A percentile compares a stretch with the other conserved stretches of the same genome.
phyloP scores from a whole-genome alignment of 73 alveolate species.

The Symbiodinium natans region DNA sequence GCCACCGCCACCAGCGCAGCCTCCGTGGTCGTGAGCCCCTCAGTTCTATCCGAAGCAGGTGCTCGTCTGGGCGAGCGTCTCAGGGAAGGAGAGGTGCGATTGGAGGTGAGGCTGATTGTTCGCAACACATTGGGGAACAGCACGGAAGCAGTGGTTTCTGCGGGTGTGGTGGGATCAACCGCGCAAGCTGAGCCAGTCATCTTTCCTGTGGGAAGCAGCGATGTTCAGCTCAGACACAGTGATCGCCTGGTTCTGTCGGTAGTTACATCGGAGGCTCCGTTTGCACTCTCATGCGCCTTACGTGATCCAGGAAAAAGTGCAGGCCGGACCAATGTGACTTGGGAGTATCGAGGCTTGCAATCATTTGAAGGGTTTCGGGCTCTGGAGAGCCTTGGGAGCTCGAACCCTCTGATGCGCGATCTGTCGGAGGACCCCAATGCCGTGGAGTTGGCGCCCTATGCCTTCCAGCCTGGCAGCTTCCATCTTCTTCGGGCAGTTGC shows the following conservation, averaged over 20 bases:
- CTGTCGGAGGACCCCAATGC: constrained; percentile 46
- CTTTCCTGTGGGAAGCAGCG: constrained; percentile 27
- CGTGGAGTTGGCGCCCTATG: constrained; percentile 31
- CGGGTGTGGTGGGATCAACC: constrained; percentile 43
- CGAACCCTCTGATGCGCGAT: background rate
- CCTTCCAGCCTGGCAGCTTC: constrained; percentile 60
- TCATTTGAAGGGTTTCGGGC: constrained; percentile 6
- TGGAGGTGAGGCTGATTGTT: constrained; percentile 33
- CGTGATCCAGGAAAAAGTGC: constrained; percentile 65
- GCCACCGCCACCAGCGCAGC: constrained; percentile 44
- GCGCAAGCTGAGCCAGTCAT: constrained; percentile 84
- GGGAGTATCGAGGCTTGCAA: constrained; percentile 26
- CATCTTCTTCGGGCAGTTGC: constrained; percentile 72
- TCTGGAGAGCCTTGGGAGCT: background rate
- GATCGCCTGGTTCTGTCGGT: constrained; percentile 19
- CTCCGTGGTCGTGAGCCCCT: constrained; percentile 26
- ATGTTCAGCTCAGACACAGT: constrained; percentile 15
- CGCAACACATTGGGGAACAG: constrained; percentile 60
- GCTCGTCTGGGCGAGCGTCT: constrained; percentile 7
- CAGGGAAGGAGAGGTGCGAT: constrained; percentile 49
- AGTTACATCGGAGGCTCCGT: constrained; percentile 50
- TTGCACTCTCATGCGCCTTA: constrained; percentile 44
- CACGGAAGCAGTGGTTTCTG: constrained; percentile 50
- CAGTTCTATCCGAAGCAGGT: constrained; percentile 45
- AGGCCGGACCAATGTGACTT: constrained; percentile 77